Base-by-base conservation (phyloP, 176 grass and related monocot genomes). In the Elaeis guineensis region DNA sequence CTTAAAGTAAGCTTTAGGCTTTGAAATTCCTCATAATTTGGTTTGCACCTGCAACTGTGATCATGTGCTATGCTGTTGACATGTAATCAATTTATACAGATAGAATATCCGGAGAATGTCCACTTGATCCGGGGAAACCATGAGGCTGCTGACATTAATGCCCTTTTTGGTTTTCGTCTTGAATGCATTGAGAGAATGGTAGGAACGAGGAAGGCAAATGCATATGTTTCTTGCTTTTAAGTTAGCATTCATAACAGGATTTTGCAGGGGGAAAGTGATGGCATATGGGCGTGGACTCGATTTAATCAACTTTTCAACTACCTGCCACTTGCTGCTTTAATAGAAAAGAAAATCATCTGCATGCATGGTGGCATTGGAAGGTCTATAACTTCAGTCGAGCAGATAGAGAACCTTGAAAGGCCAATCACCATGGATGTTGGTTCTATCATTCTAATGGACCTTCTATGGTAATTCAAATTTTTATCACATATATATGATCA, bases 161-260 rank as follows among this genome's bases (percentile, higher is more conserved):
- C 92, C 73, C 92, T 97, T 80, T 97, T 97, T 50, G 92, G 87
- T 57, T 91, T 91, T 76, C 84, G 87, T 20, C 79, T 97, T 66
- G 93, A 97, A 87, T 97, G 93, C 70, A 89, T 97, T 16, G 93
- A 97, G 73, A 82, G 93, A 83, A 97, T 97, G 93, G 93, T 97
- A 92, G 21, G 56, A n/a, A 52, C 24, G 22, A 32, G 32, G 52
- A 50, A 54, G 26, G 25, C 30, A 25, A 19, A 16, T 59, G 32
- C 57, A 55, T 71, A 63, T 71, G 5, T 75, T 66, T 55, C 50
- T 53, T 44, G 35, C 11, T 44, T 44, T 44, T 44, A 14, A 44
- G 9, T 44, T 44, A 44, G 11, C 6, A 44, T 59, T 72, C 11
- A 72, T 52, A 5, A 53, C 25, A 44, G 2, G 58, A 66, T 55